These are phyloP conservation scores for Gracilaria vermiculophylla DNA, from an alignment of 23 red algal species.

Conservation along the genomic window DNA sequence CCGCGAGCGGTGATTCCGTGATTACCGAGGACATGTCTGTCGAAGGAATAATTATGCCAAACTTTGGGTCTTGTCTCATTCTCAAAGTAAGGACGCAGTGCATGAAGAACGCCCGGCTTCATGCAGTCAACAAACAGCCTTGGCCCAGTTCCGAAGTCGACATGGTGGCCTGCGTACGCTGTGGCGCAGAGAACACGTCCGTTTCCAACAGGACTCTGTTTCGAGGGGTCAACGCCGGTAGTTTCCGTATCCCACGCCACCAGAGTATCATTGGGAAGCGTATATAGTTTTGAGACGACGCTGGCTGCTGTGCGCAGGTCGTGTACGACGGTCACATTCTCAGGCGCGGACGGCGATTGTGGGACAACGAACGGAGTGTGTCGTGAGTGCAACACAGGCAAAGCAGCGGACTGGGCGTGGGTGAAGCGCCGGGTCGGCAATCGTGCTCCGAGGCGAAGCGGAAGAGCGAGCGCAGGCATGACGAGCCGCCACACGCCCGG, in stretches of 20 bases:
- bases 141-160: slow-evolving; percentile 69
- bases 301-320: slow-evolving; percentile 4
- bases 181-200: slow-evolving; percentile 81
- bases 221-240: slow-evolving; percentile 52
- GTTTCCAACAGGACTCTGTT: slow-evolving; percentile 66
- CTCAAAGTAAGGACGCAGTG: slow-evolving; percentile 78
- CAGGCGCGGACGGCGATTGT: background rate
- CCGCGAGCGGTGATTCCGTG: slow-evolving; percentile 72
- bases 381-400: background rate
- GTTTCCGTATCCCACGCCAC: slow-evolving; percentile 97
- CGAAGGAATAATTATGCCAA: slow-evolving; percentile 96
- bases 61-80: slow-evolving; percentile 63
- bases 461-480: background rate
- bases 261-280: background rate
- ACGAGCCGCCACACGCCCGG: background rate
- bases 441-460: background rate
- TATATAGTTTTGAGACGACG: slow-evolving; percentile 2
- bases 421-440: background rate
- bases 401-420: background rate
- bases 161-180: slow-evolving; percentile 65
- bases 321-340: slow-evolving; percentile 36
- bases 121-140: slow-evolving; percentile 77
- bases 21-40: slow-evolving; percentile 75
- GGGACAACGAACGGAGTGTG: background rate
- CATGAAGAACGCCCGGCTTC: slow-evolving; percentile 29